Evolutionary conservation across 345 rosid genomes (phyloP).

Genomic region (Pseudoturritis turrita): DNA sequence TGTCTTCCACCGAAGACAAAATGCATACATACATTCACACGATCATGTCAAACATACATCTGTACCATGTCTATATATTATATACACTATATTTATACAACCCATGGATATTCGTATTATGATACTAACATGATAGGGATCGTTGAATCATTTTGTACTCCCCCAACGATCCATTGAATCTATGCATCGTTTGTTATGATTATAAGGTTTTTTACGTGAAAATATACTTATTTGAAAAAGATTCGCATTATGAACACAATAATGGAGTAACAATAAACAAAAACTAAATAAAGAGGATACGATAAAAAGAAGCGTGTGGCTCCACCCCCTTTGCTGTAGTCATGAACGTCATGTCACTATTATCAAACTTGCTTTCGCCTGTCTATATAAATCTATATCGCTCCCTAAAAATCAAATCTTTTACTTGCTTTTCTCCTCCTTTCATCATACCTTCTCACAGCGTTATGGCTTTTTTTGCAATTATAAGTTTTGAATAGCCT

Average conservation of each 20-base stretch:
- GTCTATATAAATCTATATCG: not conserved
- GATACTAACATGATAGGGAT: not conserved
- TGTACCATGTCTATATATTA: no score
- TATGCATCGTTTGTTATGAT: not conserved
- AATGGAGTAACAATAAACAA: slow-evolving; percentile 7
- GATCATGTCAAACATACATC: not conserved
- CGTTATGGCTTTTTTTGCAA: slow-evolving; percentile 1
- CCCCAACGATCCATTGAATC: not conserved
- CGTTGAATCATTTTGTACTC: not conserved
- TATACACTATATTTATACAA: no score
- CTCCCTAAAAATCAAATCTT: not conserved
- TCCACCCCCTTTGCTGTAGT: slow-evolving; percentile 19
- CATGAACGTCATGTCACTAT: slow-evolving; percentile 17
- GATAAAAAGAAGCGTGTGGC: slow-evolving; percentile 14
- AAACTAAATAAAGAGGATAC: not conserved
- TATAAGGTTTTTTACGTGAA: not conserved
- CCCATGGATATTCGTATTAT: not conserved
- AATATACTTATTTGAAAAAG: not conserved
- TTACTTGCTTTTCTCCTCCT: slow-evolving; percentile 4
- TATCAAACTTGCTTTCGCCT: not conserved
- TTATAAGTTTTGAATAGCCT: not conserved
- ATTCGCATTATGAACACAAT: slow-evolving; percentile 12
- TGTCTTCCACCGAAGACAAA: not conserved
- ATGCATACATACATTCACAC: not conserved
- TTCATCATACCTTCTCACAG: not conserved